phyloP scores from a whole-genome alignment of 2,329 filamentous ascomycete species.

The Arthrinium phaeospermum region DNA sequence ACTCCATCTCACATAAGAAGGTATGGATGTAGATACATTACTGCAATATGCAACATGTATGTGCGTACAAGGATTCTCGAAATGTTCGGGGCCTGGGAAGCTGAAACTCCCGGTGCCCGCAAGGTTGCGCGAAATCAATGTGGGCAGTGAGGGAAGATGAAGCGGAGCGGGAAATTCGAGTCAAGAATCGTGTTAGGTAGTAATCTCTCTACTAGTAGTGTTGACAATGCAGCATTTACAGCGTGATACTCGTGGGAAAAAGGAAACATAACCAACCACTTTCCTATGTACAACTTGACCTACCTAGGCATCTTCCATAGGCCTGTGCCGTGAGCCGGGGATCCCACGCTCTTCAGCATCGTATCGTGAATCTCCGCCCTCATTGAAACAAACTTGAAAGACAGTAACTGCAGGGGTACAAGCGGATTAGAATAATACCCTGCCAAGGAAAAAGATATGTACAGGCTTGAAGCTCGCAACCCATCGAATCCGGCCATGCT shows the following conservation, averaged over 20 bases:
- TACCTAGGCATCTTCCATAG: neutral
- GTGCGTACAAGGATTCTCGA: constrained; percentile 3
- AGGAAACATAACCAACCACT: neutral
- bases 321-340: neutral
- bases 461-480: neutral
- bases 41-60: neutral
- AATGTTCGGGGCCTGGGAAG: neutral
- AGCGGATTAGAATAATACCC: neutral
- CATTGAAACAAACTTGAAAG: neutral
- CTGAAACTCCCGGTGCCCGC: constrained; percentile 15
- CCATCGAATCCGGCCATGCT: neutral
- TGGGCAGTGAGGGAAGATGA: neutral
- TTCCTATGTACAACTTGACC: neutral
- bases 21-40: neutral
- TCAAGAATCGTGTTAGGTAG: neutral
- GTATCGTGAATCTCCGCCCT: neutral
- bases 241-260: neutral
- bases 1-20: neutral
- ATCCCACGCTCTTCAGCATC: neutral
- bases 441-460: constrained; percentile 7
- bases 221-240: neutral
- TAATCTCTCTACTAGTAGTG: neutral
- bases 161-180: constrained; percentile 1
- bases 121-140: neutral
- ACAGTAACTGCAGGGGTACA: neutral